Evolutionary conservation across 1,284 basidiomycete genomes (phyloP), one percentile per base, ranked within the genome.

Genomic region (Pholiota adiposa): DNA sequence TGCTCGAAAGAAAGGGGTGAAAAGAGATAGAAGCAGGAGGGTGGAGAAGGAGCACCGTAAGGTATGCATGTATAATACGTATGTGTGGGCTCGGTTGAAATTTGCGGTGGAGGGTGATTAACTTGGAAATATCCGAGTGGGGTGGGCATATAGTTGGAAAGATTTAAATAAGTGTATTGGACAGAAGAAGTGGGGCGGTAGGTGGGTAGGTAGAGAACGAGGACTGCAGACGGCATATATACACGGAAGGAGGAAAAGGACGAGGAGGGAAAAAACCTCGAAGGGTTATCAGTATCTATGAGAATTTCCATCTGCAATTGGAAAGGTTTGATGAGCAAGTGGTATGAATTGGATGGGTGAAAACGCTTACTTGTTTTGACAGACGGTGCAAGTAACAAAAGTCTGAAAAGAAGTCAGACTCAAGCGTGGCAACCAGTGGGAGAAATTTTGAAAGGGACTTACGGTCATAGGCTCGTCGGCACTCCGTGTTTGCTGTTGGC

Each of bases 401-500:
- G 76, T 77, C 75, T 77, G 51, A 18, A 59, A 36, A 36, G 11
- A 50, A 12, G 36, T 48, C 23, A 38, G 27, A 18, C 31, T 29
- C 61, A 25, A 62, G 36, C n/a, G 25, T 8, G 23, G 19, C 25
- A 4, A 56, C 65, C 51, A 59, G 64, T 27, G 11, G 14, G n/a
- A n/a, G n/a, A n/a, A n/a, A n/a, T n/a, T 16, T 16, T 51, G 43
- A 25, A 23, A 50, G 25, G 18, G 62, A 50, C 60, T 16, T 50
- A 63, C 59, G 84, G 95, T 97, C 96, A 98, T 97, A 40, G 95
- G 96, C 77, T 97, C 96, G 79, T 98, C 96, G 36, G 96, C 96
- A 71, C 90, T 93, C 64, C 96, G 84, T 4, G 96, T 98, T 73
- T 98, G 95, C 70, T 93, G 94, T 78, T 97, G 96, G 68, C 94